Evolutionary conservation across 192 early-diverging fungal species (phyloP), one percentile per base, ranked within the genome.

Genomic region (Podila horticola): DNA sequence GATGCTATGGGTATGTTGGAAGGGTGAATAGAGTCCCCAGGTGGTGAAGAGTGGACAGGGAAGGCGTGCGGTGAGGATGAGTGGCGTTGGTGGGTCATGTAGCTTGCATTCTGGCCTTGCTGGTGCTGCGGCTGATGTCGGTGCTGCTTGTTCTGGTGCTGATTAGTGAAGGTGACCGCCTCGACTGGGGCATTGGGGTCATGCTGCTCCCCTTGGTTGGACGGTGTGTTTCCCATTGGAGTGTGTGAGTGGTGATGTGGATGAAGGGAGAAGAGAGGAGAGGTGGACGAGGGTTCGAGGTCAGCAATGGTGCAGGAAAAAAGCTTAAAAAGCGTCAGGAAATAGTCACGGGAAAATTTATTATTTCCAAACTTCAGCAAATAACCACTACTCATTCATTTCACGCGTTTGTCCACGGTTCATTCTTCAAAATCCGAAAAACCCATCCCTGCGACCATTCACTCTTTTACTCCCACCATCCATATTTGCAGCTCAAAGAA

Each of bases 181-280:
- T 81, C 77, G 26, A 81, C 77, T 29, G 71, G 38, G 34, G 59
- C 59, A 13, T 55, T 58, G 26, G 71, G 3, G 38, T 81, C 77
- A 2, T 60, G 61, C 36, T 62, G 58, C 31, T 72, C 50, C 52
- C 71, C 7, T 41, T 33, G 24, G 24, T 52, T 64, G n/a, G 77
- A 81, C 0, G 77, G 77, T 45, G 77, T 36, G 67, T 81, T 81
- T n/a, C 77, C 77, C 77, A 81, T 81, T 17, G 59, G 33, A 26
- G 57, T 28, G 34, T 52, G 34, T 22, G 59, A 62, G 34, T 5
- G 61, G 1, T 45, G 52, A 19, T 17, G 34, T 10, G 50, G 8
- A 33, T 26, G 61, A 26, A 15, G 7, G 9, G 38, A 61, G 45
- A 62, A 26, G 45, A 62, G 34, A 58, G 55, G 20, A 59, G 24